Evolutionary conservation across 208 protist species (phyloP).

Genomic region (Acanthamoeba polyphaga): DNA sequence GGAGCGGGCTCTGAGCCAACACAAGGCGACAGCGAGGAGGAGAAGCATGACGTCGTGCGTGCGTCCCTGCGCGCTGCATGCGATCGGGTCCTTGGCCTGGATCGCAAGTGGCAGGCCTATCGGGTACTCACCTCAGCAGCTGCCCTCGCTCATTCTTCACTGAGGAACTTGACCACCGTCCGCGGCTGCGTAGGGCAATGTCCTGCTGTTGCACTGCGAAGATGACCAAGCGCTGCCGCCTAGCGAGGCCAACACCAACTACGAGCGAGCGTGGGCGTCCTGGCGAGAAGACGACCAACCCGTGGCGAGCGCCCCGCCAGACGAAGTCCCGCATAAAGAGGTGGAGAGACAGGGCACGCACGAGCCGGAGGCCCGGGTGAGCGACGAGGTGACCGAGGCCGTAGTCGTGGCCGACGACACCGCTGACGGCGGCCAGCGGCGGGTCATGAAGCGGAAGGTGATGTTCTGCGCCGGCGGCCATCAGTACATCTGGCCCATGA

Average conservation of each 20-base stretch:
- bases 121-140: neutral
- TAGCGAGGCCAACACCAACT: neutral
- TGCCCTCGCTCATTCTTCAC: neutral
- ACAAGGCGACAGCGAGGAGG: neutral
- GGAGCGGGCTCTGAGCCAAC: neutral
- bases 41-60: neutral
- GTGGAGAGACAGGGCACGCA: neutral
- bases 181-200: neutral
- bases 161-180: too few species aligned
- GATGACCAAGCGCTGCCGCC: neutral
- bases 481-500: constrained; percentile 6
- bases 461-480: neutral
- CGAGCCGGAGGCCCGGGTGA: neutral
- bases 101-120: neutral
- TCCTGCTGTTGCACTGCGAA: constrained; percentile 5
- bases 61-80: neutral
- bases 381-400: neutral
- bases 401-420: neutral
- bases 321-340: neutral
- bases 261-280: neutral
- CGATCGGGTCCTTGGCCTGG: neutral
- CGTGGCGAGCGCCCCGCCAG: neutral
- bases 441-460: neutral
- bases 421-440: neutral
- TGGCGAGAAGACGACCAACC: neutral